Evolutionary conservation across 2,329 filamentous ascomycete species (phyloP), one percentile per base, ranked within the genome.

Genomic region (Colletotrichum noveboracense): DNA sequence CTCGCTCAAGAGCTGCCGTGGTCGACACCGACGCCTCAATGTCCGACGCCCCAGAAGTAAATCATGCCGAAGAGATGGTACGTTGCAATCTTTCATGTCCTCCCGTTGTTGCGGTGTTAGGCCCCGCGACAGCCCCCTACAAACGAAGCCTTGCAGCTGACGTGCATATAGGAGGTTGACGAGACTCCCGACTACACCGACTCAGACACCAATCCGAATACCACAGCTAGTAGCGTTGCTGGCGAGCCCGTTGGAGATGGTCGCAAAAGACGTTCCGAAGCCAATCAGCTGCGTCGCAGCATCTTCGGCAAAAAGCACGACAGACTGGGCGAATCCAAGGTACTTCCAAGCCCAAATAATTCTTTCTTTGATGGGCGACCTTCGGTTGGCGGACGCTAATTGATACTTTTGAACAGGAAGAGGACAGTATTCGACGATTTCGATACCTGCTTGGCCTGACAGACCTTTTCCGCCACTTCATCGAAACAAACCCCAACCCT

Each of bases 381-480:
- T n/a, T 55, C 43, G 21, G 36, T 52, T 24, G 2, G 12, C 12
- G 14, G 7, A 7, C 32, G 52, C 60, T 72, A 30, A 64, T 28
- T 10, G 13, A 18, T 6, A 14, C 24, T 6, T 34, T 3, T 28
- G 72, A 43, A 30, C n/a, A 96, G 95, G 96, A 98, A 87, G 95
- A 98, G 88, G 96, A 98, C 82, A 97, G 95, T 1, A 95, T 98
- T 82, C 93, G 96, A 80, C 91, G 97, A 83, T 99, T 99, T 84
- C 93, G 96, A 78, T 99, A 99, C 84, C 91, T 99, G 2, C 91
- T 99, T 16, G 97, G 97, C 30, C 89, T 99, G 68, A 99, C 97
- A 18, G 97, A 99, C 82, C 89, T 99, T 24, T 99, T 99, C 88
- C 95, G 97, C 78, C 97, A 99, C 86, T 99, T 99, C 85, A 99